Evolutionary conservation across 2,329 filamentous ascomycete species (phyloP).

Genomic region (Trichophyton verrucosum): DNA sequence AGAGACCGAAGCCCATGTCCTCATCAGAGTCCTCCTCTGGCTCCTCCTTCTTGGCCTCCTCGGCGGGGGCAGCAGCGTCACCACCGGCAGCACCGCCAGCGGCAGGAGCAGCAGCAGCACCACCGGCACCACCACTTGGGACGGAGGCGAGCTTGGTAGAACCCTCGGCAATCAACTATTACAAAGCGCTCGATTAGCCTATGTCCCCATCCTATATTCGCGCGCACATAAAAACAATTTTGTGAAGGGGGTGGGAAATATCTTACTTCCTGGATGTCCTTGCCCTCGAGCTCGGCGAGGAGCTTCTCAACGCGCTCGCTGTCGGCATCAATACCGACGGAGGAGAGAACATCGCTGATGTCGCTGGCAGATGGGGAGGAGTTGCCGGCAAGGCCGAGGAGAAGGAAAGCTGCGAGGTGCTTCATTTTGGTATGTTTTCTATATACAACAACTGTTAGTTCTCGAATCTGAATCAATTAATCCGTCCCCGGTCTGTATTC

Average conservation of each 20-base stretch:
- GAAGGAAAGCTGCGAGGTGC: slow-evolving; percentile 98
- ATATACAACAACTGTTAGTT: neutral
- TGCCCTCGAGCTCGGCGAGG: slow-evolving; percentile 58
- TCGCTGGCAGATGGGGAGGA: slow-evolving; percentile 70
- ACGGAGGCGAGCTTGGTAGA: slow-evolving; percentile 93
- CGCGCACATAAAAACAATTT: neutral
- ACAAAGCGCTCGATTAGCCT: slow-evolving; percentile 15
- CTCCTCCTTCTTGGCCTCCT: slow-evolving; percentile 60
- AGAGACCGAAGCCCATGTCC: slow-evolving; percentile 64
- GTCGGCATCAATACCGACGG: slow-evolving; percentile 92
- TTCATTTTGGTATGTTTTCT: slow-evolving; percentile 64
- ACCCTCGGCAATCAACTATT: slow-evolving; percentile 79
- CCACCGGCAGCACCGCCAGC: slow-evolving; percentile 55
- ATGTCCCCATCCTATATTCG: slow-evolving; percentile 9
- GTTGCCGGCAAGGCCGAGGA: slow-evolving; percentile 91
- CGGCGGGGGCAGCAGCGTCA: slow-evolving; percentile 49
- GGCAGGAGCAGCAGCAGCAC: slow-evolving; percentile 47
- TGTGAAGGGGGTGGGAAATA: neutral
- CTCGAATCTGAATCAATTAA: too few species aligned
- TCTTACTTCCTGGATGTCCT: slow-evolving; percentile 76
- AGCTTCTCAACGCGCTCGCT: slow-evolving; percentile 73
- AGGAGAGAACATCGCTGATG: slow-evolving; percentile 77
- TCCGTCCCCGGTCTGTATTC: neutral
- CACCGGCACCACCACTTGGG: slow-evolving; percentile 74
- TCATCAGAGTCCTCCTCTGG: slow-evolving; percentile 67